Evolutionary conservation across 2,329 filamentous ascomycete genomes (phyloP).

Genomic region (Cytospora leucostoma): DNA sequence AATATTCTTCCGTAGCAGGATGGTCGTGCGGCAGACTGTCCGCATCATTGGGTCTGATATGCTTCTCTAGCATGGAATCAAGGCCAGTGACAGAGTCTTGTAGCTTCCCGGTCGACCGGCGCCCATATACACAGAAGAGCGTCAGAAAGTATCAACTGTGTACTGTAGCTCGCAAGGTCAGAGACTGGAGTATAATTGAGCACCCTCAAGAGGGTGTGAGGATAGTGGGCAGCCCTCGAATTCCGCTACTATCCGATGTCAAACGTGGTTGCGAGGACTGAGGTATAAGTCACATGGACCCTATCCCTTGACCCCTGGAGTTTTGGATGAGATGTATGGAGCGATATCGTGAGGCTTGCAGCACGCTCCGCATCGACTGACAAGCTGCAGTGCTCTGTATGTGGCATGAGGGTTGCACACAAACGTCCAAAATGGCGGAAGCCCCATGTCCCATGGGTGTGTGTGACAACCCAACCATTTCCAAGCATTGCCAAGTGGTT

Average conservation of each 20-base stretch:
- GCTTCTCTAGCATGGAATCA: not conserved
- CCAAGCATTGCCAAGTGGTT: not conserved
- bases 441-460: constrained; percentile 6
- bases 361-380: constrained; percentile 10
- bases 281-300: constrained; percentile 12
- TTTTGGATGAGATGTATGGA: constrained; percentile 1
- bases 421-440: constrained; percentile 6
- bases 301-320: not conserved
- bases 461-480: not conserved
- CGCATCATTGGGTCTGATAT: constrained; percentile 13
- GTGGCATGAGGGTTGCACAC: constrained; percentile 11
- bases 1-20: constrained; percentile 13
- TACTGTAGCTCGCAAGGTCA: not conserved
- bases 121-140: not conserved
- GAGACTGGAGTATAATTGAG: not conserved
- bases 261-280: not conserved
- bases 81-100: not conserved
- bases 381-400: constrained; percentile 13
- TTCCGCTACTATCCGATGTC: constrained; percentile 16
- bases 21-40: constrained; percentile 16
- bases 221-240: not conserved
- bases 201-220: constrained; percentile 1
- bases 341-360: constrained; percentile 10
- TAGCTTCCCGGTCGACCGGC: not conserved
- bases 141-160: not conserved